Evolutionary conservation across 306 rosid genomes (phyloP), one percentile per base, ranked within the genome.

Genomic region (Lablab purpureus): DNA sequence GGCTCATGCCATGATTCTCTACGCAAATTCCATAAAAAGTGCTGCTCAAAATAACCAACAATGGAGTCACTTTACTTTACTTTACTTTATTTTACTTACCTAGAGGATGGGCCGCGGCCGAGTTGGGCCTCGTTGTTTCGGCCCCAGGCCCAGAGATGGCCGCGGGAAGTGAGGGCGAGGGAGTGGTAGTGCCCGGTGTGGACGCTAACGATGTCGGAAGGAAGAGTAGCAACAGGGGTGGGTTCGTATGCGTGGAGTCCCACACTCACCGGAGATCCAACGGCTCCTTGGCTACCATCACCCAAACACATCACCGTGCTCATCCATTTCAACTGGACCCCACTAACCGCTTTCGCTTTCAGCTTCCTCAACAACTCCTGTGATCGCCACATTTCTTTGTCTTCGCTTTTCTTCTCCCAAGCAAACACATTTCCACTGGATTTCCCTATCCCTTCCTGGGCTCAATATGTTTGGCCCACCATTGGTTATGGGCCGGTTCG

Each of bases 111-210:
- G 1, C 92, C 97, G 67, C 92, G 94, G 67, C 97, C 95, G 5
- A 94, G 97, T 87, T 92, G 99, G 8, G 87, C 92, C 73, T 92
- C 97, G 32, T 84, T 76, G 90, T 94, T 92, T 75, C 98, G 67
- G 58, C 98, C 97, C 97, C 97, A 92, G 68, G 97, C 88, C 98
- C 98, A 94, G 30, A 94, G 86, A 41, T 88, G 81, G 1, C 92
- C 95, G 2, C 72, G 67, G 2, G 90, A 86, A 68, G 90, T 87
- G 74, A 89, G 59, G 14, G 93, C 99, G 10, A 94, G 92, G 45
- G 97, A 94, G 83, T 92, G 99, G 62, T 92, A 94, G 49, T 92
- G 99, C 6, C 99, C 99, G 0, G 97, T 95, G 28, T 80, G 55
- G 6, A 94, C 83, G 58, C 81, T 73, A 23, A 79, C 68, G 10